Evolutionary conservation across 2,329 filamentous ascomycete species (phyloP).

Genomic region (Neodidymelliopsis sp.): DNA sequence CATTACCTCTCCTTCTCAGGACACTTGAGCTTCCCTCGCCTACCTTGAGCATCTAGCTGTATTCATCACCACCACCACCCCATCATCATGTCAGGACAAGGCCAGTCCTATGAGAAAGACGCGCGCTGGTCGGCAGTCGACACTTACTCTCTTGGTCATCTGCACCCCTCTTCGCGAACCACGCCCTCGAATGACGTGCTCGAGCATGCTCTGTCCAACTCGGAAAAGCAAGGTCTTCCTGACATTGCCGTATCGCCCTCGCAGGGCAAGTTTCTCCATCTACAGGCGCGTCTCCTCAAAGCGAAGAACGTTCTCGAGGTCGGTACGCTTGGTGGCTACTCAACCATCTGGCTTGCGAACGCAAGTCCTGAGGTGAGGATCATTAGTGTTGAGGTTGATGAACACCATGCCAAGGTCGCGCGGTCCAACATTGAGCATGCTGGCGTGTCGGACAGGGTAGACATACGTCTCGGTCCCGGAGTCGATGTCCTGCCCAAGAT

Average conservation of each 20-base stretch:
- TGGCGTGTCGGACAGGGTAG: conserved; percentile 52
- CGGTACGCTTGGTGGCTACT: conserved; percentile 64
- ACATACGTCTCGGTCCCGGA: conserved; percentile 56
- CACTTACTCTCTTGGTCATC: conserved; percentile 44
- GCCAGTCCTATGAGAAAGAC: conserved; percentile 38
- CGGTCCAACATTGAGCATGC: conserved; percentile 54
- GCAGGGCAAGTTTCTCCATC: conserved; percentile 46
- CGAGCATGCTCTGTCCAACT: conserved; percentile 30
- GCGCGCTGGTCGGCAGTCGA: conserved; percentile 52
- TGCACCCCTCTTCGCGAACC: conserved; percentile 38
- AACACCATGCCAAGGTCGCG: conserved; percentile 57
- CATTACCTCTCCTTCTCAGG: background rate
- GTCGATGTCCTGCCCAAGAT: conserved; percentile 54
- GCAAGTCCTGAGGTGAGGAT: conserved; percentile 50
- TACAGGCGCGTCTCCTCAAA: conserved; percentile 39
- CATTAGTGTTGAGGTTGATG: conserved; percentile 61
- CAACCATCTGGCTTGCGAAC: conserved; percentile 61
- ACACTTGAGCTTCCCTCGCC: background rate
- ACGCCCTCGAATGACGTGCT: conserved; percentile 38
- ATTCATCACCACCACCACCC: background rate
- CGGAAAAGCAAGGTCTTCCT: conserved; percentile 36
- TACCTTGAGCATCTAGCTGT: background rate
- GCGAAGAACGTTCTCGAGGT: conserved; percentile 57
- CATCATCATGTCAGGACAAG: conserved; percentile 25
- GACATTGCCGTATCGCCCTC: conserved; percentile 46